Evolutionary conservation across 176 grass and related monocot species (phyloP), one percentile per base, ranked within the genome.

Genomic region (Thinopyrum elongatum): DNA sequence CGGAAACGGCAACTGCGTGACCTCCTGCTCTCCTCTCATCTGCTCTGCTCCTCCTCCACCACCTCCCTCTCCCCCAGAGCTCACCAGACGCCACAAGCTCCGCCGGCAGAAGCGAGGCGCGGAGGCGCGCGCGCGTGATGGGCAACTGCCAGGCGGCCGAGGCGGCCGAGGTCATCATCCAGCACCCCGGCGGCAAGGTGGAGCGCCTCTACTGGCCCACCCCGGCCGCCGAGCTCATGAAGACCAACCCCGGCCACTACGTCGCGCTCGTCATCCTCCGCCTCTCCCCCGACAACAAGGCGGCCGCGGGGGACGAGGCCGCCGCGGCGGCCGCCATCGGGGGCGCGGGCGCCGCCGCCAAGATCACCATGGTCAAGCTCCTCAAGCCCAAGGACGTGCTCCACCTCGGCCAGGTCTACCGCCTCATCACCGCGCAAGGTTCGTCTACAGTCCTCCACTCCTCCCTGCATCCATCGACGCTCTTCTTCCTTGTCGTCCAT

Each of bases 121-220:
- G 95, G 95, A n/a, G n/a, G n/a, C n/a, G n/a, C n/a, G n/a, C n/a
- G n/a, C n/a, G n/a, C n/a, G n/a, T n/a, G n/a, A n/a, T n/a, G n/a
- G n/a, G 96, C 69, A 98, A 98, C 86, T 98, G 96, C 85, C 96
- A 98, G 91, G 96, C 93, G 81, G 89, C 93, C 15, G 93, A 98
- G 88, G 96, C 81, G 49, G 91, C 91, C 4, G 90, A 90, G 74
- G 91, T 94, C 81, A 79, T 95, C 79, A 86, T 98, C 76, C 93
- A 98, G 83, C 96, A 95, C 76, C 96, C 96, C 25, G 91, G 93
- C 72, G 93, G 93, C 23, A 95, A 90, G 86, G 90, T 98, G 64
- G 91, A 95, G 82, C 87, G 93, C 11, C 86, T 94, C 13, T 98
- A 95, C 84, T 91, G 93, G 96, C 75, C 93, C 60, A 94, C 93